Conservation (phyloP, 2,329 filamentous ascomycete species). For the Colletotrichum cereale region DNA sequence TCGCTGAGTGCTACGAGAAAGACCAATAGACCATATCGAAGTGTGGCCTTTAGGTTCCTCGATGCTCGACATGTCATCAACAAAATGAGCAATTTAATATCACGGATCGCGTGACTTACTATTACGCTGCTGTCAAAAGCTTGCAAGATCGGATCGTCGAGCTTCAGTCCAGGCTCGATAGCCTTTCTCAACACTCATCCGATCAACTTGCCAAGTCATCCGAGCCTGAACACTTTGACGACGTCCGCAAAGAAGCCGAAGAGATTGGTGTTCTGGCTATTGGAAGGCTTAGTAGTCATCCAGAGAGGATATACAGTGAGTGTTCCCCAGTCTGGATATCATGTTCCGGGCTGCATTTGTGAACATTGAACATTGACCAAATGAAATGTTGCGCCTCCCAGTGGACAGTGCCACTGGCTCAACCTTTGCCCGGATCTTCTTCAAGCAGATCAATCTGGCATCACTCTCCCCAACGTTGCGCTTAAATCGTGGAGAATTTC, state of each 20-base stretch:
- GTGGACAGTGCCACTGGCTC: constrained; percentile 45
- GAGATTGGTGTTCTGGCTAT: constrained; percentile 44
- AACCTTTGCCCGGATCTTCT: constrained; percentile 46
- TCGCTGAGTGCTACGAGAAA: not conserved
- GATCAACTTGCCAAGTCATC: not conserved
- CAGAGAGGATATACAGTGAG: constrained; percentile 43
- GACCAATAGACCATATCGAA: not conserved
- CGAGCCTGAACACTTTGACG: constrained; percentile 6
- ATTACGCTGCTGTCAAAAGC: constrained; percentile 34
- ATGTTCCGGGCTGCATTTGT: not conserved
- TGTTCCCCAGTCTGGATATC: not conserved
- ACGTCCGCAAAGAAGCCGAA: constrained; percentile 43
- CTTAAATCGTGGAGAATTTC: not conserved
- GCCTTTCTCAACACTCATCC: not conserved
- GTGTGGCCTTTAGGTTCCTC: constrained; percentile 48
- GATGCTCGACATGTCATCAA: constrained; percentile 35
- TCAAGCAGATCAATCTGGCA: constrained; percentile 43
- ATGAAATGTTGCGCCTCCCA: constrained; percentile 8
- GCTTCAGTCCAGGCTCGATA: constrained; percentile 26
- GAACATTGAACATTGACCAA: not conserved
- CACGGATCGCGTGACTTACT: constrained; percentile 41
- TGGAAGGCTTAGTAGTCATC: constrained; percentile 38
- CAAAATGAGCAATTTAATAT: constrained; percentile 41
- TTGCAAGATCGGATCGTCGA: constrained; percentile 29
- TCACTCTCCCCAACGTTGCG: not conserved